Evolutionary conservation across 306 rosid species (phyloP), one percentile per base, ranked within the genome.

Genomic region (Begonia fuchsioides): DNA sequence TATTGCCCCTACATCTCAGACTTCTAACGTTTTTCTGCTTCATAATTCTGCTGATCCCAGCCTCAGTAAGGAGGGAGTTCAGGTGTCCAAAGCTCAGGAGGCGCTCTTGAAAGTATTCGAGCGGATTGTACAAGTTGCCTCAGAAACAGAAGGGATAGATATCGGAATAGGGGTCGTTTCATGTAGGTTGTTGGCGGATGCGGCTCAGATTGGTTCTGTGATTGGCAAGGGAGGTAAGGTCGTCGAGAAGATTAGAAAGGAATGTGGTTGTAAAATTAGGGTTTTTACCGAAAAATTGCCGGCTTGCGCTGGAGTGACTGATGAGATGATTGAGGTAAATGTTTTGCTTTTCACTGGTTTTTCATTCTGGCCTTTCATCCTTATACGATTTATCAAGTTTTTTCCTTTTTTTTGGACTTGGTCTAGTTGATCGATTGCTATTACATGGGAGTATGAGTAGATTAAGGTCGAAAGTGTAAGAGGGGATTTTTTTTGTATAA

Each of bases 191-290:
- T 69, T 85, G 65, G 87, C 64, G 11, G 94, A 79, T 19, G 43
- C 62, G 9, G 73, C 79, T 2, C 87, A 82, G 65, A 76, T 76
- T 3, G 81, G 98, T 13, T 75, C 87, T 0, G 93, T 92, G 10
- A 85, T 92, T 2, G 98, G 98, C 12, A 92, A 77, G 62, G 98
- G 98, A 18, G 98, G 98, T 64, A 92, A 73, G 49, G 73, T 85
- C 1, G 98, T 92, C 41, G 86, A 85, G 79, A 92, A 80, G 81
- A 85, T 92, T 4, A 77, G 81, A 57, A 82, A 73, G 74, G 94
- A 92, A 10, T 79, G 76, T 39, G 79, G 80, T 3, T 72, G 85
- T 56, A 92, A 55, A 67, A 73, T 92, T 73, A 75, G 85, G 82
- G 79, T 75, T 56, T 63, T 74, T 46, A 51, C 54, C 3, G 96